Evolutionary conservation across 75 land plant species (phyloP), one percentile per base, ranked within the genome.

Genomic region (Gnetum montanum): DNA sequence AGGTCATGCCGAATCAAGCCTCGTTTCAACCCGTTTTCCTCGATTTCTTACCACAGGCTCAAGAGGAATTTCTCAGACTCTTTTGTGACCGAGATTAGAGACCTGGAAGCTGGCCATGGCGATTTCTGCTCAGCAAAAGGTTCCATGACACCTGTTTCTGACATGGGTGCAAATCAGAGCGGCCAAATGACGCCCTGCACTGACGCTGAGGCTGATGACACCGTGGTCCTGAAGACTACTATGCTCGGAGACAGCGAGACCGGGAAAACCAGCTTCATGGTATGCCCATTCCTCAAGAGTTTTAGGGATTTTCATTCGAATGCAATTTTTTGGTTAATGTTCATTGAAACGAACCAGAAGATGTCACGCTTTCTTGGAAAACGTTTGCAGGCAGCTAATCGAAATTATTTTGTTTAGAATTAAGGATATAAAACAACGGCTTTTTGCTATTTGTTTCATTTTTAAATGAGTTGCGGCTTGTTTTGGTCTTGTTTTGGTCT

Each of bases 251-350:
- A 84, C 44, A 61, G 67, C 29, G 55, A 68, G 16, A 80, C 74
- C 22, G 88, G 83, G 3, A 80, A 84, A 43, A 80, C 88, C 3
- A 76, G 67, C 46, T 80, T 84, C n/a, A n/a, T n/a, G n/a, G n/a
- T n/a, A n/a, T n/a, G n/a, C n/a, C n/a, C n/a, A n/a, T n/a, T n/a
- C n/a, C n/a, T n/a, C n/a, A n/a, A n/a, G n/a, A n/a, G n/a, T n/a
- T n/a, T n/a, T n/a, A n/a, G n/a, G n/a, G n/a, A n/a, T n/a, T n/a
- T n/a, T n/a, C n/a, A n/a, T n/a, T n/a, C n/a, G n/a, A n/a, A n/a
- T n/a, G n/a, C n/a, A n/a, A n/a, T n/a, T n/a, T n/a, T n/a, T n/a
- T n/a, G n/a, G n/a, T n/a, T n/a, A n/a, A n/a, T n/a, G n/a, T n/a
- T n/a, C n/a, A n/a, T n/a, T n/a, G n/a, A n/a, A n/a, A n/a, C n/a